Evolutionary conservation across 352 stramenopile species (phyloP).

Genomic region (Globisporangium splendens): DNA sequence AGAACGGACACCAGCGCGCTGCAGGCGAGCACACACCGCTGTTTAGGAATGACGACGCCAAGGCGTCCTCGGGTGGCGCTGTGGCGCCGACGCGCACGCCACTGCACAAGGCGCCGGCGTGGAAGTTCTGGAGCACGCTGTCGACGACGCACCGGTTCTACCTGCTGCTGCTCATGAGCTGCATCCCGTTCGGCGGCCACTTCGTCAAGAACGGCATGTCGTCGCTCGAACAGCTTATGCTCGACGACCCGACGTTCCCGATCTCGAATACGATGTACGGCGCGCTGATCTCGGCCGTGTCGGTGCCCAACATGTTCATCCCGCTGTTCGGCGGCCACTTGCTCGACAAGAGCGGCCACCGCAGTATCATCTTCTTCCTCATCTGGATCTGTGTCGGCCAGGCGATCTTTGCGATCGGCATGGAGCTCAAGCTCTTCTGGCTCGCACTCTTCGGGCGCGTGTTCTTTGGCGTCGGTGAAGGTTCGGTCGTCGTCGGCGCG

Average conservation of each 20-base stretch:
- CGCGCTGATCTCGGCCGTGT: conserved; percentile 74
- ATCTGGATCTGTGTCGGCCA: conserved; percentile 80
- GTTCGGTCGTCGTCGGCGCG: conserved; percentile 73
- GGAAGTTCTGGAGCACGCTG: conserved; percentile 72
- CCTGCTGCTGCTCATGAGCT: conserved; percentile 81
- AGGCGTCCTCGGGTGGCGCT: background rate
- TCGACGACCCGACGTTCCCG: conserved; percentile 67
- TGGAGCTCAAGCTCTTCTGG: conserved; percentile 72
- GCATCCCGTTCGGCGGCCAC: conserved; percentile 81
- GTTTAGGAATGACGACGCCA: background rate
- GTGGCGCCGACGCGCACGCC: conserved; percentile 15
- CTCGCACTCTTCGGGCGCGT: conserved; percentile 76
- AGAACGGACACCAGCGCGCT: background rate
- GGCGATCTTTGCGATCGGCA: conserved; percentile 72
- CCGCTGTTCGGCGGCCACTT: conserved; percentile 72
- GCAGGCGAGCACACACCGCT: conserved; percentile 10
- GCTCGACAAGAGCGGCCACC: conserved; percentile 75
- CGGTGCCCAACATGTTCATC: conserved; percentile 82
- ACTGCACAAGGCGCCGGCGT: conserved; percentile 37
- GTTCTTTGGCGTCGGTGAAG: conserved; percentile 80
- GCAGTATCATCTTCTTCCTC: conserved; percentile 78
- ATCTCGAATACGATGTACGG: conserved; percentile 87
- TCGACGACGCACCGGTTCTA: conserved; percentile 73
- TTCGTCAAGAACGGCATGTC: conserved; percentile 89
- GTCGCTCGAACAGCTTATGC: conserved; percentile 76